Conservation (phyloP, 768 basidiomycete species). For the Hemileccinum rubropunctum region DNA sequence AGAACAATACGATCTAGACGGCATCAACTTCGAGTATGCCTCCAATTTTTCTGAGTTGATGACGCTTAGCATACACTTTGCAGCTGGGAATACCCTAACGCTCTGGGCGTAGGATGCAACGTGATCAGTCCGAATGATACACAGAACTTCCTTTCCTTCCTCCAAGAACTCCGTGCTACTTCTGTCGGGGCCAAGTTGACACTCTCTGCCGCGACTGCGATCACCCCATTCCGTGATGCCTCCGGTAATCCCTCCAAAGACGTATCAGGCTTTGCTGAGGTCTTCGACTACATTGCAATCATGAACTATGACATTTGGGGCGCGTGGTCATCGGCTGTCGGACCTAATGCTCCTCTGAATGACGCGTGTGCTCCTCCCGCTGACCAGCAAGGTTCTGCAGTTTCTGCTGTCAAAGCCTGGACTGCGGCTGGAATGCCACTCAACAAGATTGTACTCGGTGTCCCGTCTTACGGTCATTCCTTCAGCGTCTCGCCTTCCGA, state of each 20-base stretch:
- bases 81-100: conserved; percentile 86
- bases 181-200: conserved; percentile 52
- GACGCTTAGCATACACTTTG: conserved; percentile 12
- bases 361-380: conserved; percentile 65
- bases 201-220: conserved; percentile 64
- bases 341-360: conserved; percentile 79
- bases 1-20: conserved; percentile 50
- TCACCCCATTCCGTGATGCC: conserved; percentile 61
- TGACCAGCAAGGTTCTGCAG: conserved; percentile 73
- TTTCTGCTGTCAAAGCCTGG: conserved; percentile 72
- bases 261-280: conserved; percentile 67
- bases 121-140: conserved; percentile 53
- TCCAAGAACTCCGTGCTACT: conserved; percentile 61
- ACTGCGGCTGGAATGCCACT: conserved; percentile 70
- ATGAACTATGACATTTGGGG: conserved; percentile 71
- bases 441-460: conserved; percentile 70
- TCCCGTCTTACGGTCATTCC: conserved; percentile 81
- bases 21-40: conserved; percentile 41
- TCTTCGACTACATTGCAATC: conserved; percentile 64
- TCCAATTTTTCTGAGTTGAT: neutral
- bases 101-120: conserved; percentile 71
- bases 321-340: conserved; percentile 50
- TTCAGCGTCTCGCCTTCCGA: conserved; percentile 42
- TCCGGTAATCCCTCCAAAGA: conserved; percentile 61
- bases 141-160: conserved; percentile 73